Evolutionary conservation across 179 eudicot species (phyloP), one percentile per base, ranked within the genome.

Genomic region (Corrigiola litoralis): DNA sequence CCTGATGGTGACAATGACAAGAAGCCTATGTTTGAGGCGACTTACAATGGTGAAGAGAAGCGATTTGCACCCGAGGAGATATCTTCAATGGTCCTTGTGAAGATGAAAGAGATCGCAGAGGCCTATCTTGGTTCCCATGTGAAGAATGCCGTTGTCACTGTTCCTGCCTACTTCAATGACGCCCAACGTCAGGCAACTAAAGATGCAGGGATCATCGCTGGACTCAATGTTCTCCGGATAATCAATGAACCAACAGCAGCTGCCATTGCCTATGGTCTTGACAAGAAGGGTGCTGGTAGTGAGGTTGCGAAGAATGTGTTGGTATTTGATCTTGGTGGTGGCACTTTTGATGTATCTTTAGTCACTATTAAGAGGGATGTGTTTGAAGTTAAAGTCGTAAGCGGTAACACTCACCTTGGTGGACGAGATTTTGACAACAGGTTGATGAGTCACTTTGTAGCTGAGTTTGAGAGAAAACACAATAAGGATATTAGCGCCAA

Each of bases 181-280:
- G 65, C 50, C 3, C 65, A 60, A 24, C 65, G 65, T 14, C 59
- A 55, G 11, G 64, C 64, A 7, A 67, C 71, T 1, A 67, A 57
- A 37, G 71, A 67, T 45, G 63, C 71, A 4, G 63, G 63, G 0
- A 0, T 27, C 2, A 45, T 67, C 23, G 70, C 63, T 14, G 70
- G 70, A 0, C 53, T 66, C 10, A 66, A 66, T 44, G 70, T 55
- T 1, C 1, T 66, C 34, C 54, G 54, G 4, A 44, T 66, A 2
- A 44, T 66, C 24, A 66, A 66, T 23, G 70, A 66, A 34, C 70
- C 70, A 8, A 66, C 70, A 4, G 70, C 70, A 20, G 70, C 70
- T 21, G 62, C 70, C 1, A 55, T 66, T 31, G 62, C 62, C 4
- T 66, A 55, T 44, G 70, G 70, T 42, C 44, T 65, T n/a, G 61